Evolutionary conservation across 176 grass and related monocot genomes (phyloP), one percentile per base, ranked within the genome.

Genomic region (Juncus inflexus): DNA sequence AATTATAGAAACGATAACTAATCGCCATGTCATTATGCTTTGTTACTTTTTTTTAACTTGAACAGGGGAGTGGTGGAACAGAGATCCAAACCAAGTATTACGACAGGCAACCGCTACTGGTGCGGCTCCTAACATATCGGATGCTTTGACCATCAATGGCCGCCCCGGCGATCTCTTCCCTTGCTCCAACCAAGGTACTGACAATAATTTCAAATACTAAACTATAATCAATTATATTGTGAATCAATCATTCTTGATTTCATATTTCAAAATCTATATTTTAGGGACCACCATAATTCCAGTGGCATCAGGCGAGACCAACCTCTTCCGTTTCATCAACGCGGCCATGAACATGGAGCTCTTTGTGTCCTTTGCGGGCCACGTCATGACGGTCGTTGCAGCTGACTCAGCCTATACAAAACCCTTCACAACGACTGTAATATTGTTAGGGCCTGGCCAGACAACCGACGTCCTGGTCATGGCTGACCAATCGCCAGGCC

Each of bases 381-480:
- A 97, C 80, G 50, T 6, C 51, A 91, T 99, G 85, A 99, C 75
- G 28, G 94, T 99, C 41, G 94, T 99, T 15, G 85, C 74, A 51
- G 80, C 83, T 9, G 94, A 99, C 77, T 85, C 94, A 35, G 47
- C 65, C 71, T 99, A 91, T 79, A 84, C 70, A 12, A 91, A 73
- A 74, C 88, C 94, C 6, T 89, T 86, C 75, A 61, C 67, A 4
- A 99, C 94, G 40, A 57, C 63, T 37, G 72, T 89, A 52, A 8
- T 99, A 61, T 60, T 91, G 43, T 64, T 99, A 7, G 85, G 74
- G 7, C 94, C 94, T 3, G 94, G 94, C 37, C 85, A 99, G 72
- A 99, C 94, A 71, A 86, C 88, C 13, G 92, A 97, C 64, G 94
- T 91, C 51, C 84, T 99, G 43, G 57, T 99, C 80, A 85, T 82